These are phyloP conservation scores for Ailanthus altissimus DNA, from an alignment of 345 rosid genomes.

Conservation along the genomic window DNA sequence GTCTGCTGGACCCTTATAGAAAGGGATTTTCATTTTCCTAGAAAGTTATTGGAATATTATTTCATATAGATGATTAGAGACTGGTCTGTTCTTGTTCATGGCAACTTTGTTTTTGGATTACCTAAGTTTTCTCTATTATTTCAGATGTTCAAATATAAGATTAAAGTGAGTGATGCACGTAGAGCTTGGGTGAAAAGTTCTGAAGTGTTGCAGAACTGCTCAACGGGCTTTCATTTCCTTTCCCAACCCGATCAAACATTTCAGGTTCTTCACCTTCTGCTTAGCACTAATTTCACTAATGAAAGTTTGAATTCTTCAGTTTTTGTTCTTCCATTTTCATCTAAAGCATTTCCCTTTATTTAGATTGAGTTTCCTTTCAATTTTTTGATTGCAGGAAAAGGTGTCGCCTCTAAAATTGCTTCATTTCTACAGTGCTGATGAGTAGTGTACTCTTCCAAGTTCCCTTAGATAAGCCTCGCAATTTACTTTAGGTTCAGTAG, in stretches of 20 bases:
- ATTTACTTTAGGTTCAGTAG: conserved; percentile 1
- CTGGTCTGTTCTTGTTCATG: background rate
- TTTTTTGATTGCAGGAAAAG: conserved; percentile 51
- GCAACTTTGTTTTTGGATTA: background rate
- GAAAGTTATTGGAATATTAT: background rate
- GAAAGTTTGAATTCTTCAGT: background rate
- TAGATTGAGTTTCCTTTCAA: background rate
- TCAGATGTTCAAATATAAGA: conserved; percentile 76
- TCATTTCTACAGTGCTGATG: conserved; percentile 63
- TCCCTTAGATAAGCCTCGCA: conserved; percentile 17
- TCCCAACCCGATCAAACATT: conserved; percentile 33
- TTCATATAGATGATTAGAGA: background rate
- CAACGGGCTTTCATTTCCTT: conserved; percentile 77
- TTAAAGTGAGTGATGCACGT: conserved; percentile 72
- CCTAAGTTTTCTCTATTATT: conserved; percentile 13
- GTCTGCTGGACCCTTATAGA: background rate
- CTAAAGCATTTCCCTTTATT: background rate
- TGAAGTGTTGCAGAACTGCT: conserved; percentile 71
- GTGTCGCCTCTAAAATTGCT: conserved; percentile 55
- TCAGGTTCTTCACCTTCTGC: conserved; percentile 45
- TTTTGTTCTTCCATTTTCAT: background rate
- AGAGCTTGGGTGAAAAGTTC: conserved; percentile 92
- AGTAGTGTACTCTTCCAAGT: conserved; percentile 11
- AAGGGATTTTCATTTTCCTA: background rate
- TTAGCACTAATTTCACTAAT: background rate